Conservation (phyloP, 2,329 filamentous ascomycete genomes). For the Thelonectria blattea region DNA sequence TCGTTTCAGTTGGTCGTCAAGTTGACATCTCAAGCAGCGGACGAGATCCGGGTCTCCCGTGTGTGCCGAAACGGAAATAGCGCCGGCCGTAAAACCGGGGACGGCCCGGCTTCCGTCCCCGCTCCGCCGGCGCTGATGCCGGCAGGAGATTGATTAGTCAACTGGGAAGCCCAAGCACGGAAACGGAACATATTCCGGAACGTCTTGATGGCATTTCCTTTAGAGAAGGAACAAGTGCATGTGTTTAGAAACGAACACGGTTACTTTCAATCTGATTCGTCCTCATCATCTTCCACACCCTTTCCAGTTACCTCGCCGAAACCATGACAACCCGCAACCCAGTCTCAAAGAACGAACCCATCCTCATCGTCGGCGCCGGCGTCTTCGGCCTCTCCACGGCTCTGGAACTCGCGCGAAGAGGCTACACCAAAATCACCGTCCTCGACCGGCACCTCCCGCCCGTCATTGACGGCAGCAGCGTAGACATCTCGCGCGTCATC, state of each 20-base stretch:
- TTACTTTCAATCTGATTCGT: not conserved
- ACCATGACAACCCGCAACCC: slow-evolving; percentile 29
- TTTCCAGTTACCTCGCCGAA: not conserved
- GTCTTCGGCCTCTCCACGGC: slow-evolving; percentile 59
- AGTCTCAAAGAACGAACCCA: slow-evolving; percentile 33
- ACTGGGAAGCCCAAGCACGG: not conserved
- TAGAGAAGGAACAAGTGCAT: not conserved
- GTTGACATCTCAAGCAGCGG: not conserved
- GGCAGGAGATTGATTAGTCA: not conserved
- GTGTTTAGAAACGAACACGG: not conserved
- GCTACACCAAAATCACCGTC: slow-evolving; percentile 54
- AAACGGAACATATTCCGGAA: not conserved
- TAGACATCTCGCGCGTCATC: slow-evolving; percentile 50
- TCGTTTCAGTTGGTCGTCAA: not conserved
- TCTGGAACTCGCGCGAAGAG: slow-evolving; percentile 50
- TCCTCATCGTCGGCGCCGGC: slow-evolving; percentile 53
- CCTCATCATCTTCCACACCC: not conserved
- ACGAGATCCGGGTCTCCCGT: not conserved
- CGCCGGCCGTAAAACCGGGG: not conserved
- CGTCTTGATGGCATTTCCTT: not conserved
- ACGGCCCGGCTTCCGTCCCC: slow-evolving; percentile 19
- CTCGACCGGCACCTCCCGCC: slow-evolving; percentile 50
- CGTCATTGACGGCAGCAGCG: slow-evolving; percentile 46
- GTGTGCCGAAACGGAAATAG: not conserved
- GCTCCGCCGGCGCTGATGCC: not conserved